Evolutionary conservation across 805 yeast species (phyloP).

Genomic region (Babjeviella inositovora): DNA sequence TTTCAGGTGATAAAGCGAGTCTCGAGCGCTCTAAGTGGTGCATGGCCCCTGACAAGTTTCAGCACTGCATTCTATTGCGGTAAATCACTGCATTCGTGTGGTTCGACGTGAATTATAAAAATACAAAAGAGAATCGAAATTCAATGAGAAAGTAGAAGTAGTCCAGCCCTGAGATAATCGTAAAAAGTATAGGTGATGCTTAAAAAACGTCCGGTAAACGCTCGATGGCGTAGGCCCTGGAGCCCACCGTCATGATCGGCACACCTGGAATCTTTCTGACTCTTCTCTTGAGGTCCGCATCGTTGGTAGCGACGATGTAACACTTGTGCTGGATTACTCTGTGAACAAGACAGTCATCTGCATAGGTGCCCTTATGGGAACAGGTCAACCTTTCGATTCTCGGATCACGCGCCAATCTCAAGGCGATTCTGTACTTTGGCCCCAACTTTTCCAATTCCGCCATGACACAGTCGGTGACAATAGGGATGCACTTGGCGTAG

Average conservation of each 20-base stretch:
- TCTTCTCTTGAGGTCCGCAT: slow-evolving; percentile 90
- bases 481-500: slow-evolving; percentile 89
- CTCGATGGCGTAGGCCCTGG: slow-evolving; percentile 83
- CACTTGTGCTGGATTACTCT: slow-evolving; percentile 94
- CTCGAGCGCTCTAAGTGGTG: too few species aligned
- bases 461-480: slow-evolving; percentile 94
- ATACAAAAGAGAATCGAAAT: too few species aligned
- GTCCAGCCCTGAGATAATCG: too few species aligned
- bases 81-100: too few species aligned
- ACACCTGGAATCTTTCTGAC: slow-evolving; percentile 94
- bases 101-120: too few species aligned
- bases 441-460: slow-evolving; percentile 96
- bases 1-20: too few species aligned
- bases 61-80: too few species aligned
- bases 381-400: slow-evolving; percentile 78
- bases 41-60: too few species aligned
- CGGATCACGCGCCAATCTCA: slow-evolving; percentile 87
- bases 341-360: slow-evolving; percentile 92
- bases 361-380: slow-evolving; percentile 91
- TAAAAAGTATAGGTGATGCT: slow-evolving; percentile 1
- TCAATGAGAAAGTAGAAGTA: too few species aligned
- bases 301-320: slow-evolving; percentile 93
- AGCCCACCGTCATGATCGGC: slow-evolving; percentile 94
- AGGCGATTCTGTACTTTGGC: slow-evolving; percentile 85
- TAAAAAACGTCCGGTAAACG: slow-evolving; percentile 88